Evolutionary conservation across 176 grass and related monocot species (phyloP), one percentile per base, ranked within the genome.

Genomic region (Juncus effusus): DNA sequence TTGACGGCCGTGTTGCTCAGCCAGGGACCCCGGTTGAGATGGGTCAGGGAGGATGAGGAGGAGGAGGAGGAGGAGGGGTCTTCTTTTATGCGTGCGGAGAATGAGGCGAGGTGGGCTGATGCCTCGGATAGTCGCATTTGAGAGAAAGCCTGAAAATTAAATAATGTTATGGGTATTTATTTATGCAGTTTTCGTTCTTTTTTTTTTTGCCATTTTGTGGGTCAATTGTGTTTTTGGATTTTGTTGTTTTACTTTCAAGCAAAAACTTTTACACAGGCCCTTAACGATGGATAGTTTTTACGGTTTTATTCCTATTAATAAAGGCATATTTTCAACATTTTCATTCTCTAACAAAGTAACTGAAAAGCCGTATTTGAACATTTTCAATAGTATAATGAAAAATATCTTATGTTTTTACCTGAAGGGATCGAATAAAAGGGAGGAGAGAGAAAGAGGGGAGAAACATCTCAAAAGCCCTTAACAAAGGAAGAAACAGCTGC

Each of bases 401-500:
- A 47, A 1, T 47, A 1, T 6, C 4, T 47, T 47, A 47, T 6
- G 44, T 47, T 47, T 47, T 1, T 5, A 92, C 93, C 93, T 97
- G 88, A 79, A 97, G 85, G 69, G 77, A 86, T 47, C 88, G 88
- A 54, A 92, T 80, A 63, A 92, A 91, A 77, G 84, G 69, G 49
- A 97, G 88, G 83, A 97, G 88, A 42, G 88, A 80, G 63, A 84
- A 92, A 7, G 87, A 89, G 59, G 93, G 93, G 49, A 97, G 74
- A 86, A 97, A 92, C 76, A 92, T 86, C 72, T 97, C 93, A 74
- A 97, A 92, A 47, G 93, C 82, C 69, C 93, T 77, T 74, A 97
- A 81, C 62, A 97, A 79, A 45, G 85, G 87, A 62, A 97, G 77
- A 79, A 97, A 97, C 65, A 97, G 56, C 51, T 86, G 88, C 13